These are phyloP conservation scores for Trichothecium roseum DNA, from an alignment of 2,329 filamentous ascomycete species.

Conservation along the genomic window DNA sequence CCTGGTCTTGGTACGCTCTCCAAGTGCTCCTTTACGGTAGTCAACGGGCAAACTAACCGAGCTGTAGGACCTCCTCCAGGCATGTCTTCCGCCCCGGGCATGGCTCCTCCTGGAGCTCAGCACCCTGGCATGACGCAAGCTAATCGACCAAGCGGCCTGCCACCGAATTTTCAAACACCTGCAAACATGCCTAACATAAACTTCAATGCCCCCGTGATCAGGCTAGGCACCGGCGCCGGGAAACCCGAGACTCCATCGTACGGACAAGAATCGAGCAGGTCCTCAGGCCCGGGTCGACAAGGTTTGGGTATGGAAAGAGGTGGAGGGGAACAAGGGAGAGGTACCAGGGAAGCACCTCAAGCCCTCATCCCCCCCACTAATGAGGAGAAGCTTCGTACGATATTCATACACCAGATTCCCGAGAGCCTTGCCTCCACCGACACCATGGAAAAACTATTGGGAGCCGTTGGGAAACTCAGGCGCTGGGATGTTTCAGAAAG, in stretches of 20 bases:
- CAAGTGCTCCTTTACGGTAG: background rate
- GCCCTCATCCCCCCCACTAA: slow-evolving; percentile 70
- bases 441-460: slow-evolving; percentile 67
- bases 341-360: slow-evolving; percentile 58
- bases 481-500: slow-evolving; percentile 72
- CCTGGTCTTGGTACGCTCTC: slow-evolving; percentile 66
- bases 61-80: slow-evolving; percentile 62
- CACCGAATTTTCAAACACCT: slow-evolving; percentile 77
- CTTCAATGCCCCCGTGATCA: slow-evolving; percentile 93
- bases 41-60: too few species aligned
- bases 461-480: slow-evolving; percentile 66
- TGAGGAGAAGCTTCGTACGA: slow-evolving; percentile 84
- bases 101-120: slow-evolving; percentile 67
- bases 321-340: slow-evolving; percentile 55
- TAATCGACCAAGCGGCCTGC: slow-evolving; percentile 71
- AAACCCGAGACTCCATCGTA: slow-evolving; percentile 39
- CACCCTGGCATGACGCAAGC: slow-evolving; percentile 64
- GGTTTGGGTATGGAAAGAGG: slow-evolving; percentile 53
- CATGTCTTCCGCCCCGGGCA: slow-evolving; percentile 72
- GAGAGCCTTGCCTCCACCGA: slow-evolving; percentile 68
- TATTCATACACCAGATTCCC: slow-evolving; percentile 82
- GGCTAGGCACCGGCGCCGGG: slow-evolving; percentile 69
- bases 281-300: slow-evolving; percentile 27
- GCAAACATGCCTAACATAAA: slow-evolving; percentile 95
- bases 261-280: slow-evolving; percentile 32